phyloP scores from a whole-genome alignment of 2,329 filamentous ascomycete genomes.

The Thelonectria blattea region DNA sequence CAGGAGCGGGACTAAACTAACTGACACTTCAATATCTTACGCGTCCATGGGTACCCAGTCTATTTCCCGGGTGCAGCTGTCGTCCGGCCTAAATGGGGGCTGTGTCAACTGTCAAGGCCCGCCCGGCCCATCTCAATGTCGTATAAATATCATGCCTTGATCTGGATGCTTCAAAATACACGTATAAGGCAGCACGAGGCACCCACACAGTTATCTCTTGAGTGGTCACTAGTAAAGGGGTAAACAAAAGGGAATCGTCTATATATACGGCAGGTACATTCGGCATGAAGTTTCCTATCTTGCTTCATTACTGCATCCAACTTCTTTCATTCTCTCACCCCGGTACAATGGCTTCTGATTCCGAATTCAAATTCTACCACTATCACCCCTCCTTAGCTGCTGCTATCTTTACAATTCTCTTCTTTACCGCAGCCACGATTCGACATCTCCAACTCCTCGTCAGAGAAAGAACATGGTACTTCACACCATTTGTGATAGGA shows the following conservation, averaged over 20 bases:
- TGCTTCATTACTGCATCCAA: background rate
- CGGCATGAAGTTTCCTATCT: background rate
- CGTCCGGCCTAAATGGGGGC: no score
- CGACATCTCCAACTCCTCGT: background rate
- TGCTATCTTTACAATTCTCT: background rate
- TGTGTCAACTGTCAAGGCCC: no score
- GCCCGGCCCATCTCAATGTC: background rate
- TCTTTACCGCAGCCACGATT: background rate
- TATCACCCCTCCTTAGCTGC: background rate
- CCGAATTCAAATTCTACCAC: background rate
- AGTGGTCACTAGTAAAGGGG: background rate
- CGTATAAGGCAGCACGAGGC: background rate
- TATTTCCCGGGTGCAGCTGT: background rate
- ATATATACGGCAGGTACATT: background rate
- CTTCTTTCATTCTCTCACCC: background rate
- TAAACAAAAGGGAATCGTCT: background rate
- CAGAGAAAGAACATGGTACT: background rate
- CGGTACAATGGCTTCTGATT: background rate
- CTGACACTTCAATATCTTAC: background rate
- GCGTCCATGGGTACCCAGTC: no score
- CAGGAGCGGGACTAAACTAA: background rate
- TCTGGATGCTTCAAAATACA: background rate
- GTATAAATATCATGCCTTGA: background rate
- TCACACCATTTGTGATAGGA: background rate
- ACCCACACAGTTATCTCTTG: background rate